Evolutionary conservation across 257 asterid genomes (phyloP).

Genomic region (Leptodermis oblonga): DNA sequence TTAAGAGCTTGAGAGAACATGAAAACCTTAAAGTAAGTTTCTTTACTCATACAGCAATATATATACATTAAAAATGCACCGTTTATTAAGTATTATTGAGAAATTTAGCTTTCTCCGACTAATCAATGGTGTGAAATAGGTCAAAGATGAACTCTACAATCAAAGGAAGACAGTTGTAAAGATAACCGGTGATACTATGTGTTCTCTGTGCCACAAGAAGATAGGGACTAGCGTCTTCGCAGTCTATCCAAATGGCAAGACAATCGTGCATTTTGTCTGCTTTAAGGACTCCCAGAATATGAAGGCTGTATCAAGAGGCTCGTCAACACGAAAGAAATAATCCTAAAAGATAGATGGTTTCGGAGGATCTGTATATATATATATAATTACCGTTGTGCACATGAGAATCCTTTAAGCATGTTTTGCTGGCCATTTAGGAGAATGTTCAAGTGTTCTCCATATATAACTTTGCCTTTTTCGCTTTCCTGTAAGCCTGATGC

Average conservation of each 20-base stretch:
- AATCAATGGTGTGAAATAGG: slow-evolving; percentile 38
- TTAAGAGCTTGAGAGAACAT: slow-evolving; percentile 86
- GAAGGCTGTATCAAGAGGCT: slow-evolving; percentile 69
- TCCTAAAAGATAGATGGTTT: neutral
- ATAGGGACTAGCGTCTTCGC: slow-evolving; percentile 94
- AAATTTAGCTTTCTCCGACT: slow-evolving; percentile 1
- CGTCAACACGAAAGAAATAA: slow-evolving; percentile 52
- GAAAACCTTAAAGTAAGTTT: slow-evolving; percentile 83
- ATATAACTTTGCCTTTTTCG: neutral
- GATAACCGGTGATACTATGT: slow-evolving; percentile 75
- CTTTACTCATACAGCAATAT: neutral
- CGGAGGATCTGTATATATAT: slow-evolving; percentile 3
- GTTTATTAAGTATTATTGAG: neutral
- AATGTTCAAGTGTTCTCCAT: neutral
- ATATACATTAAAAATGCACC: neutral
- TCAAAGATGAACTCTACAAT: slow-evolving; percentile 72
- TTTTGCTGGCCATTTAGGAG: slow-evolving; percentile 11
- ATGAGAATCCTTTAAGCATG: slow-evolving; percentile 12
- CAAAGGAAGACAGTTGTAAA: slow-evolving; percentile 64
- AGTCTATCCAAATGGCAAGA: slow-evolving; percentile 84
- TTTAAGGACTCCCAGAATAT: slow-evolving; percentile 83
- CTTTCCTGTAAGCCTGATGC: neutral
- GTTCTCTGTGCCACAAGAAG: slow-evolving; percentile 90
- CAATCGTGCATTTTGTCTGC: slow-evolving; percentile 89
- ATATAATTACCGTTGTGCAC: neutral